Evolutionary conservation across 495 filamentous ascomycete genomes (phyloP).

Genomic region (Penicillium odoratum): DNA sequence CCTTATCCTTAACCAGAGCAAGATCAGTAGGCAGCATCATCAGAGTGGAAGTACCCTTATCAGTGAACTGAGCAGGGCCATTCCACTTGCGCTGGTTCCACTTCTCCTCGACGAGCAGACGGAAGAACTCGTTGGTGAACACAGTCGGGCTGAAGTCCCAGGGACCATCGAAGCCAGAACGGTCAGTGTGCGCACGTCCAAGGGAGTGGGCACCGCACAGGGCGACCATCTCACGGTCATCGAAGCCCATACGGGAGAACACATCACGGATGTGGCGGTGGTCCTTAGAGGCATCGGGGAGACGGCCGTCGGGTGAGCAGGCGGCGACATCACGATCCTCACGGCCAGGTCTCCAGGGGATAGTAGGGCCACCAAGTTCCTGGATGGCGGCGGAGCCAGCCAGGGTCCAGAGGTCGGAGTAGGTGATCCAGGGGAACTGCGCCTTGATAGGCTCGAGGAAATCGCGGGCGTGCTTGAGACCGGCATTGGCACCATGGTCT

Average conservation of each 20-base stretch:
- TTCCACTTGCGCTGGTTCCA: constrained; percentile 94
- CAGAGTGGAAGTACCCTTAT: constrained; percentile 77
- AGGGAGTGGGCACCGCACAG: constrained; percentile 88
- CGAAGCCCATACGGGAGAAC: constrained; percentile 97
- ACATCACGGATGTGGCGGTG: constrained; percentile 84
- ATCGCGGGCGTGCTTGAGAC: constrained; percentile 82
- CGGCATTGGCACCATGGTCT: constrained; percentile 92
- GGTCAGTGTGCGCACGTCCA: constrained; percentile 87
- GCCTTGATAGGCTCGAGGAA: constrained; percentile 89
- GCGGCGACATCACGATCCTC: constrained; percentile 75
- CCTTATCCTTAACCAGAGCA: constrained; percentile 84
- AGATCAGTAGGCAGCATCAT: constrained; percentile 99
- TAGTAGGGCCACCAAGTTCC: constrained; percentile 86
- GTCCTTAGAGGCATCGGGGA: constrained; percentile 83
- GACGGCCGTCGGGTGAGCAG: constrained; percentile 94
- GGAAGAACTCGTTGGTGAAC: constrained; percentile 93
- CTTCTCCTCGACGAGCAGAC: constrained; percentile 84
- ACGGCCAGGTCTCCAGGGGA: constrained; percentile 92
- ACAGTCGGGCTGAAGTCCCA: constrained; percentile 97
- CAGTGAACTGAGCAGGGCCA: constrained; percentile 82
- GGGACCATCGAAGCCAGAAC: constrained; percentile 85
- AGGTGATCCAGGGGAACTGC: constrained; percentile 91
- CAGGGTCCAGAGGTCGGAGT: constrained; percentile 97
- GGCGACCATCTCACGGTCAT: constrained; percentile 95
- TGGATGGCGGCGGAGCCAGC: constrained; percentile 83